Evolutionary conservation across 148 eudicot species (phyloP).

Genomic region (Camellia sinensis): DNA sequence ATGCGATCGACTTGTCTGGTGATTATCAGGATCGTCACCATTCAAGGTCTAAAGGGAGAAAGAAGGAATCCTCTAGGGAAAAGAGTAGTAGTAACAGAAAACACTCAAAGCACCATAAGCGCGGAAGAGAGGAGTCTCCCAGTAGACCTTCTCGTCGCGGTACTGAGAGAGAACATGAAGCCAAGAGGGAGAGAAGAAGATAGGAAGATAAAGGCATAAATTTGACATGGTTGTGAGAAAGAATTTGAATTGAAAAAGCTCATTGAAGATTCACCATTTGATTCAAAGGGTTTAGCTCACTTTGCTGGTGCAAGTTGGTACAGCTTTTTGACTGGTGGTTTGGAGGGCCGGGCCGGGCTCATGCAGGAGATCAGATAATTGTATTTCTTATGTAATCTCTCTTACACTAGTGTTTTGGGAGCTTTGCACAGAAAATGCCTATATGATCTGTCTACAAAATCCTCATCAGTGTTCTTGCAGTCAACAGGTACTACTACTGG

Average conservation of each 20-base stretch:
- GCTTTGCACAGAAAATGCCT: too few relatives aligned
- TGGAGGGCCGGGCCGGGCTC: too few relatives aligned
- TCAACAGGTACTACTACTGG: too few relatives aligned
- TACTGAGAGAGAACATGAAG: conserved; percentile 29
- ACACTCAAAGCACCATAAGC: conserved; percentile 61
- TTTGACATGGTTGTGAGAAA: background rate
- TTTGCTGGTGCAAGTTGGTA: too few relatives aligned
- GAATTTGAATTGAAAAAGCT: background rate
- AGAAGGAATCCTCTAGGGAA: conserved; percentile 48
- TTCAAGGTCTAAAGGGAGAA: conserved; percentile 56
- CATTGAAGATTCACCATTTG: background rate
- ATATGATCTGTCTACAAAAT: too few relatives aligned
- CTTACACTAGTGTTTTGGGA: too few relatives aligned
- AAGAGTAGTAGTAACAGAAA: conserved; percentile 60
- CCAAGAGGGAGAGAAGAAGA: conserved; percentile 38
- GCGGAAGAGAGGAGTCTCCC: conserved; percentile 31
- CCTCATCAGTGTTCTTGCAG: too few relatives aligned
- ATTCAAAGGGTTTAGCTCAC: background rate
- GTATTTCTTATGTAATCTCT: too few relatives aligned
- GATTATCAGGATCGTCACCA: conserved; percentile 37
- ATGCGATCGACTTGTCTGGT: conserved; percentile 42
- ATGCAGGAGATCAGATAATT: too few relatives aligned
- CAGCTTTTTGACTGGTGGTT: too few relatives aligned
- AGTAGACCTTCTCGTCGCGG: conserved; percentile 35
- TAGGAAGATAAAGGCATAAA: conserved; percentile 16